phyloP scores from a whole-genome alignment of 1,284 basidiomycete species.

The Papiliotrema flavescens region DNA sequence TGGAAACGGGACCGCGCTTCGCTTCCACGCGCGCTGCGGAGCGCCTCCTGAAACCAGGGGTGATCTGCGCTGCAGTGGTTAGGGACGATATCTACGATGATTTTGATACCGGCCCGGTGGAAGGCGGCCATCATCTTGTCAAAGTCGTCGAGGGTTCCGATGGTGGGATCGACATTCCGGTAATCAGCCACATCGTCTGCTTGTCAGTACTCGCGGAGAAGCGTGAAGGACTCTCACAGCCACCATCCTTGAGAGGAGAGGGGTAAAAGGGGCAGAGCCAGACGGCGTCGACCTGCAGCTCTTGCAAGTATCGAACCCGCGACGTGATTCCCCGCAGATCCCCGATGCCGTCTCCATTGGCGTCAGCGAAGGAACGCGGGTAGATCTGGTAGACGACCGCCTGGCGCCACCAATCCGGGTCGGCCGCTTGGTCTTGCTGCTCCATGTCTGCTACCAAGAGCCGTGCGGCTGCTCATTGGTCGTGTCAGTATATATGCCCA shows the following conservation, averaged over 20 bases:
- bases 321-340: constrained; percentile 65
- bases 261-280: constrained; percentile 74
- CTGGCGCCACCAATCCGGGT: constrained; percentile 61
- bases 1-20: constrained; percentile 71
- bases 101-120: constrained; percentile 65
- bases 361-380: constrained; percentile 64
- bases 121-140: constrained; percentile 60
- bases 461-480: too few relatives aligned
- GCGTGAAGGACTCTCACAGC: constrained; percentile 48
- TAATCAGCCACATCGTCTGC: constrained; percentile 68
- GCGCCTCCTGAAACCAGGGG: constrained; percentile 67
- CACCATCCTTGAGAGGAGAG: constrained; percentile 67
- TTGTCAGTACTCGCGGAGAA: neutral
- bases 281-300: constrained; percentile 66
- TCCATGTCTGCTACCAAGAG: too few relatives aligned
- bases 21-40: constrained; percentile 56
- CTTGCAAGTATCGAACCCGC: constrained; percentile 67
- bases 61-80: constrained; percentile 77
- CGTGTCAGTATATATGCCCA: too few relatives aligned
- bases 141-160: constrained; percentile 71
- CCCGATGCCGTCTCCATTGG: constrained; percentile 70
- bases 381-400: constrained; percentile 70
- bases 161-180: constrained; percentile 64
- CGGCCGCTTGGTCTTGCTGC: neutral
- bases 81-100: constrained; percentile 76